phyloP scores from a whole-genome alignment of 106 monocot genomes.

The Dioscorea zingiberensis region DNA sequence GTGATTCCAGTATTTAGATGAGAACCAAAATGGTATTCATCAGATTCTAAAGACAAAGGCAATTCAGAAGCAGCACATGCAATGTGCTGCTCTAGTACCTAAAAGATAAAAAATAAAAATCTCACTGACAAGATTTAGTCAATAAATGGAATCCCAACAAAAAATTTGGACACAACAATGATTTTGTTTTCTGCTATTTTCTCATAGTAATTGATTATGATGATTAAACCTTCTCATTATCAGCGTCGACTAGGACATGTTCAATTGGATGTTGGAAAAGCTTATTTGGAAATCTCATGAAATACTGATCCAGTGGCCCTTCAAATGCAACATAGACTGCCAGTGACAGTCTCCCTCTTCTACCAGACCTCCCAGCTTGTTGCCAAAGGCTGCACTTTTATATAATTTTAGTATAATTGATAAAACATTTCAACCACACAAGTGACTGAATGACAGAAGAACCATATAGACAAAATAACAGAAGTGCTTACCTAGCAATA shows the following conservation, averaged over 20 bases:
- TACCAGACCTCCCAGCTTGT: slow-evolving; percentile 97
- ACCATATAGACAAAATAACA: background rate
- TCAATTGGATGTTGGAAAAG: slow-evolving; percentile 66
- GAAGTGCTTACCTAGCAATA: slow-evolving; percentile 55
- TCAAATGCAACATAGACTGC: slow-evolving; percentile 96
- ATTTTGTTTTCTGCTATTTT: background rate
- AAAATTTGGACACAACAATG: background rate
- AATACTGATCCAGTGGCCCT: slow-evolving; percentile 95
- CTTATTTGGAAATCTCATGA: slow-evolving; percentile 87
- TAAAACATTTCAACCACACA: background rate
- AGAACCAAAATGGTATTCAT: slow-evolving; percentile 76
- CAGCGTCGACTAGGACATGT: slow-evolving; percentile 70
- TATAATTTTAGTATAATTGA: background rate
- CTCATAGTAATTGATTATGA: background rate
- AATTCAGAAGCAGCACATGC: slow-evolving; percentile 85
- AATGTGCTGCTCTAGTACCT: slow-evolving; percentile 86
- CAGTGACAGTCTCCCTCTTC: slow-evolving; percentile 63
- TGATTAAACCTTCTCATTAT: slow-evolving; percentile 66
- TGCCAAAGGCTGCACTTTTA: slow-evolving; percentile 82
- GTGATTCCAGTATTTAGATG: slow-evolving; percentile 33
- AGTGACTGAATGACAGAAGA: background rate
- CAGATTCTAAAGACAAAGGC: slow-evolving; percentile 60
- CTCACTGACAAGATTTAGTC: background rate
- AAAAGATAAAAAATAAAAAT: background rate
- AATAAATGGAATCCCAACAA: background rate